Base-by-base conservation (phyloP, 139 green algal genomes). In the Eudorina sp. region DNA sequence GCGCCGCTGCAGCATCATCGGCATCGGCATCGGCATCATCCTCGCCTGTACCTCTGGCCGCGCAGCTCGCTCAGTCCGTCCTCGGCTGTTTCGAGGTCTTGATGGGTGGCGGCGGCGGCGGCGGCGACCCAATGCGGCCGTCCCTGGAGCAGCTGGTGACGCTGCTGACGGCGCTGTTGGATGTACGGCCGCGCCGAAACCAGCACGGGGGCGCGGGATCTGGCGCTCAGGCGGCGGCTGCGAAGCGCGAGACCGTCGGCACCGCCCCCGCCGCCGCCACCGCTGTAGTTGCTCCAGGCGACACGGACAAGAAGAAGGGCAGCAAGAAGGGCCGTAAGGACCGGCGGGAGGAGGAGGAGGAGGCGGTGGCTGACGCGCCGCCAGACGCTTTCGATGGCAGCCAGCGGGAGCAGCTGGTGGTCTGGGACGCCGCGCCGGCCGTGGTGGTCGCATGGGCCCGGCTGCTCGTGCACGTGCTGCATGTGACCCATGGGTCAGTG, bases 61-160 rank as follows among this genome's bases (percentile, higher is more conserved):
- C 23, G 53, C 31, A 73, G 53, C 40, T 73, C 23, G 40, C 19
- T 55, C 2, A 19, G 18, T 23, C 53, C 3, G 36, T 84, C 3
- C 77, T 53, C 4, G 25, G 40, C 58, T 75, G 79, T 29, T 18
- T 85, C 27, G 23, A 34, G 25, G 31, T 34, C 27, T 19, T 85
- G 34, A 40, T 85, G 79, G 31, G 43, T 18, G 53, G 36, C 36
- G 16, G 36, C 53, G 58, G 11, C 79, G 25, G 7, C 38, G 60
- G 55, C 4, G 78, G 34, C 78, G 78, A 55, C 25, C 53, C 34
- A 16, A 18, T 66, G 60, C 62, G 45, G 41, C 80, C 80, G 25
- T 53, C 62, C 43, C 62, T 86, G 60, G 80, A 86, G 43, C 80
- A 86, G n/a, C 40, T 29, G 43, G 4, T 55, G 3, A 43, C 43